A percentile compares a stretch with the other conserved stretches of the same genome.
phyloP scores from a whole-genome alignment of 441 rosid species.

The Jatropha podagrica region DNA sequence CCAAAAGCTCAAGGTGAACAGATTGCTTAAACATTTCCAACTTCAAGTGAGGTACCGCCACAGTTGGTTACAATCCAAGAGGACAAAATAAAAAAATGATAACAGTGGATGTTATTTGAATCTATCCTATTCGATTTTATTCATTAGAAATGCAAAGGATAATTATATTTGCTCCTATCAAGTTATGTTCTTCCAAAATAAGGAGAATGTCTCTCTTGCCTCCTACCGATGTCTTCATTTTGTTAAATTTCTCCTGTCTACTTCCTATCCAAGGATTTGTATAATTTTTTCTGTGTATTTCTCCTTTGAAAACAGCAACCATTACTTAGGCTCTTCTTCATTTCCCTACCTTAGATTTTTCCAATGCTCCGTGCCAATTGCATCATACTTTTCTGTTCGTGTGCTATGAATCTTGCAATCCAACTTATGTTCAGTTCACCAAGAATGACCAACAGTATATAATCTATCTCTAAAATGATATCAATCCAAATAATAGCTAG shows the following conservation, averaged over 20 bases:
- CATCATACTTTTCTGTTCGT: neutral
- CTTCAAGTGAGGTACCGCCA: neutral
- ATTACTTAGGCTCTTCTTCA: neutral
- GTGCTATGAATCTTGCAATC: neutral
- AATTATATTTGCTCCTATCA: too few relatives aligned
- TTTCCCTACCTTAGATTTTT: neutral
- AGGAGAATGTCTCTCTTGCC: too few relatives aligned
- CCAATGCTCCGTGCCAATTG: neutral
- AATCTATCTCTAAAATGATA: slow-evolving; percentile 37
- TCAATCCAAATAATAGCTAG: slow-evolving; percentile 29
- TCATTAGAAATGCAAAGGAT: too few relatives aligned
- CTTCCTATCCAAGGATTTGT: neutral
- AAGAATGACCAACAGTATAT: slow-evolving; percentile 36
- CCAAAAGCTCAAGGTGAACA: neutral
- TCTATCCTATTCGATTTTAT: neutral
- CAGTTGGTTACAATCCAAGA: neutral
- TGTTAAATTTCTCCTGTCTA: too few relatives aligned
- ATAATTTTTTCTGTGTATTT: too few relatives aligned
- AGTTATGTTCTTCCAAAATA: too few relatives aligned
- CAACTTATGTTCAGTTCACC: slow-evolving; percentile 28
- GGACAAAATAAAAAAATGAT: neutral
- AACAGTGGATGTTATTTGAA: neutral
- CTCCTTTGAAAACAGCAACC: neutral
- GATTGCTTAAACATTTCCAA: neutral
- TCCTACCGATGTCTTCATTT: too few relatives aligned